phyloP scores from a whole-genome alignment of 768 basidiomycete species.

The Gymnopilus junonius region DNA sequence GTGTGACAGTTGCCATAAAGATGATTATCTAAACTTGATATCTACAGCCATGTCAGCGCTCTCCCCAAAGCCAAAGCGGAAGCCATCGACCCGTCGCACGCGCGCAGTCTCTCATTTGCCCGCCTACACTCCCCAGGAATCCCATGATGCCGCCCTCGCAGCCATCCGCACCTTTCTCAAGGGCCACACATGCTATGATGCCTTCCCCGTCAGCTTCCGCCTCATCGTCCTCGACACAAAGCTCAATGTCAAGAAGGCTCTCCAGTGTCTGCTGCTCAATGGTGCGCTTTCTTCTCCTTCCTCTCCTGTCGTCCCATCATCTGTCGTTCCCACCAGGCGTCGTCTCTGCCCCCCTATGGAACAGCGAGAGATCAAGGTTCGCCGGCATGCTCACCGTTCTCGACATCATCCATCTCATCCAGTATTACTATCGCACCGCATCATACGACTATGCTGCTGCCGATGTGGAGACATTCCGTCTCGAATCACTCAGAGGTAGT shows the following conservation, averaged over 20 bases:
- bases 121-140: constrained; percentile 49
- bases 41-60: constrained; percentile 45
- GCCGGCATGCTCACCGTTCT: constrained; percentile 99
- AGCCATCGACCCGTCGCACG: constrained; percentile 53
- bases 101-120: constrained; percentile 65
- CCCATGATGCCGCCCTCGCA: constrained; percentile 70
- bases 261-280: constrained; percentile 86
- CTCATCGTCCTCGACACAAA: constrained; percentile 97
- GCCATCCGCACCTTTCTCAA: constrained; percentile 84
- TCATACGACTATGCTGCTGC: constrained; percentile 83
- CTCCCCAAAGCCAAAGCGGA: constrained; percentile 58
- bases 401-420: constrained; percentile 98
- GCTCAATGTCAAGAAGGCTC: constrained; percentile 93
- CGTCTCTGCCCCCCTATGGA: constrained; percentile 98
- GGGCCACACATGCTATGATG: constrained; percentile 89
- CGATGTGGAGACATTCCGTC: constrained; percentile 91
- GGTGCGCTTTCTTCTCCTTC: constrained; percentile 41
- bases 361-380: constrained; percentile 90
- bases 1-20: no score
- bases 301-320: constrained; percentile 13
- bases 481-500: constrained; percentile 88
- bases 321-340: constrained; percentile 66
- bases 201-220: constrained; percentile 95
- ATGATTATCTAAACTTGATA: constrained; percentile 16
- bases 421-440: constrained; percentile 93